phyloP scores from a whole-genome alignment of 2,329 filamentous ascomycete genomes.

The Bisporella sp. region DNA sequence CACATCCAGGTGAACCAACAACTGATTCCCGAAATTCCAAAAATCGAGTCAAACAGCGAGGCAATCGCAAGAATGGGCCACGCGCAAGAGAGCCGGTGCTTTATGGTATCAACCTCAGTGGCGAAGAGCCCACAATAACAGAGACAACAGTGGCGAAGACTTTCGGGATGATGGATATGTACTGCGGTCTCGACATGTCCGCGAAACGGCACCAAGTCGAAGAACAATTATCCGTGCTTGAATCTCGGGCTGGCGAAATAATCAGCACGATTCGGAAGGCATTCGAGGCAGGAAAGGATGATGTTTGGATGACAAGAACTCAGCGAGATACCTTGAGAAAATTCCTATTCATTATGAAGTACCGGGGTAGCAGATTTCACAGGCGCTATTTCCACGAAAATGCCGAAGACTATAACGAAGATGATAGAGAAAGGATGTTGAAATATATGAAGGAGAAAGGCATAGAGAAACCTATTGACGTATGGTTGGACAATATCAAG shows the following conservation, averaged over 20 bases:
- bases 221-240: slow-evolving; percentile 21
- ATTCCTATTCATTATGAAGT: slow-evolving; percentile 39
- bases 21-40: slow-evolving; percentile 1
- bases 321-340: slow-evolving; percentile 34
- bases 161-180: slow-evolving; percentile 27
- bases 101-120: slow-evolving; percentile 16
- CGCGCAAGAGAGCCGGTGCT: slow-evolving; percentile 13
- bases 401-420: slow-evolving; percentile 26
- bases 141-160: slow-evolving; percentile 17
- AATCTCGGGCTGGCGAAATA: slow-evolving; percentile 16
- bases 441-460: slow-evolving; percentile 26
- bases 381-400: slow-evolving; percentile 29
- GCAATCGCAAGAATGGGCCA: slow-evolving; percentile 1
- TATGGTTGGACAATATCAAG: slow-evolving; percentile 29
- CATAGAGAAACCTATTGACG: slow-evolving; percentile 24
- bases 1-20: slow-evolving; percentile 9
- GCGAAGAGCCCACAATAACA: slow-evolving; percentile 5
- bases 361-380: slow-evolving; percentile 30
- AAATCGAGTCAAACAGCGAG: slow-evolving; percentile 3
- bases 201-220: slow-evolving; percentile 21
- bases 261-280: slow-evolving; percentile 14
- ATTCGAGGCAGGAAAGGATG: slow-evolving; percentile 14
- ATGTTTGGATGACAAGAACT: slow-evolving; percentile 24
- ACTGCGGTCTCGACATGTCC: slow-evolving; percentile 15
- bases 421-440: slow-evolving; percentile 21